phyloP scores from a whole-genome alignment of 2,329 filamentous ascomycete species.

The Penicillium expansum region DNA sequence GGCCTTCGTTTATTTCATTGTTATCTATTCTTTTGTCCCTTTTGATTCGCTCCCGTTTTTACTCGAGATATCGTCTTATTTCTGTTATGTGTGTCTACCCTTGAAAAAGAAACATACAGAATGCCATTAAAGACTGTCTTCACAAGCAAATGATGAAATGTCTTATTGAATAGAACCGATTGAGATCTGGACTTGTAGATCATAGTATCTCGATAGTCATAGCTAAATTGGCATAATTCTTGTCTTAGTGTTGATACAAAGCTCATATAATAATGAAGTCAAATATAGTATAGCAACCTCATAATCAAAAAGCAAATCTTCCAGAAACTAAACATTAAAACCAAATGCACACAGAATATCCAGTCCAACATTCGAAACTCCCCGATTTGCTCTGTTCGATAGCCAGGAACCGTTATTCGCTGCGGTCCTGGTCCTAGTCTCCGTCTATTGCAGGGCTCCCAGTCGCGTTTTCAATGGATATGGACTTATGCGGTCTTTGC shows the following conservation, averaged over 20 bases:
- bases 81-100: constrained; percentile 2
- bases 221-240: neutral
- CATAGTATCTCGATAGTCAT: neutral
- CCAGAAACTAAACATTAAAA: neutral
- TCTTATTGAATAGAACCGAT: neutral
- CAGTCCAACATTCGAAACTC: constrained; percentile 10
- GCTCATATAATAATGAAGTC: neutral
- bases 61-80: neutral
- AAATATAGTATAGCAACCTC: neutral
- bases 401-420: constrained; percentile 26
- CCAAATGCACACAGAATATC: neutral
- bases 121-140: constrained; percentile 14
- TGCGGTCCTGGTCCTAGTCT: constrained; percentile 16
- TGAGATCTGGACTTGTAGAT: constrained; percentile 1
- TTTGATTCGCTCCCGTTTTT: neutral
- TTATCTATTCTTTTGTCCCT: constrained; percentile 8
- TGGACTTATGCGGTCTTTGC: neutral
- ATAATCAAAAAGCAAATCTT: neutral
- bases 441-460: constrained; percentile 15
- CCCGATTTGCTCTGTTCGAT: constrained; percentile 18
- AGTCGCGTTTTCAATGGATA: constrained; percentile 10
- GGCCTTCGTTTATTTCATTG: constrained; percentile 9
- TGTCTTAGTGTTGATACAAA: neutral
- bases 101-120: constrained; percentile 15
- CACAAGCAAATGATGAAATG: neutral